Evolutionary conservation across 257 asterid genomes (phyloP).

Genomic region (Solanum sejunctum): DNA sequence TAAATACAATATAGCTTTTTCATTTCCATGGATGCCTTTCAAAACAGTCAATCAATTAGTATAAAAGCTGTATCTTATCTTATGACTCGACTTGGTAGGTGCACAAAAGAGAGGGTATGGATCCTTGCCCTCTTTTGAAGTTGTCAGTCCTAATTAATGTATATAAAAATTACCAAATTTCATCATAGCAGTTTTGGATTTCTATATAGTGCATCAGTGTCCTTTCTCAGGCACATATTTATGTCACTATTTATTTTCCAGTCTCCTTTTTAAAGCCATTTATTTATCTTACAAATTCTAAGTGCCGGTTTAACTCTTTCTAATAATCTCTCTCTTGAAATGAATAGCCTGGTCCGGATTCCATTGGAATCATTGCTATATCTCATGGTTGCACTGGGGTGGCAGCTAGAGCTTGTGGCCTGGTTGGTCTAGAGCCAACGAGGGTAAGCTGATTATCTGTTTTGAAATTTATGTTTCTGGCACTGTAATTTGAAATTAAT

Average conservation of each 20-base stretch:
- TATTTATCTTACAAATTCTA: background rate
- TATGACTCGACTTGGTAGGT: background rate
- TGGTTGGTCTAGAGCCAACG: conserved; percentile 88
- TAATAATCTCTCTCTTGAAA: background rate
- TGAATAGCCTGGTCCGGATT: conserved; percentile 99
- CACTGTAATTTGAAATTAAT: background rate
- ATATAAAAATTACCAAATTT: background rate
- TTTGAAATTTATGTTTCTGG: background rate
- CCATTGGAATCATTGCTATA: conserved; percentile 99
- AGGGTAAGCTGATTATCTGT: conserved; percentile 34
- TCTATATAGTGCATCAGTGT: background rate
- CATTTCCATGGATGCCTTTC: background rate
- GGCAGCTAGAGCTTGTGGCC: conserved; percentile 96
- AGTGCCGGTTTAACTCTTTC: background rate
- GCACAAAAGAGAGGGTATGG: background rate
- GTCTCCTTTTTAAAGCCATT: background rate
- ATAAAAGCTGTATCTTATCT: background rate
- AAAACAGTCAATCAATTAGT: background rate
- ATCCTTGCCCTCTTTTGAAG: background rate
- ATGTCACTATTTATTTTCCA: background rate
- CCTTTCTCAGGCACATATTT: background rate
- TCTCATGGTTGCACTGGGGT: conserved; percentile 99
- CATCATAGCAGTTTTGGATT: background rate
- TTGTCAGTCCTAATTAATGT: background rate
- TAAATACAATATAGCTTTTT: background rate